Evolutionary conservation across 108 stramenopile species (phyloP).

Genomic region (Cyclotella distinguenda): DNA sequence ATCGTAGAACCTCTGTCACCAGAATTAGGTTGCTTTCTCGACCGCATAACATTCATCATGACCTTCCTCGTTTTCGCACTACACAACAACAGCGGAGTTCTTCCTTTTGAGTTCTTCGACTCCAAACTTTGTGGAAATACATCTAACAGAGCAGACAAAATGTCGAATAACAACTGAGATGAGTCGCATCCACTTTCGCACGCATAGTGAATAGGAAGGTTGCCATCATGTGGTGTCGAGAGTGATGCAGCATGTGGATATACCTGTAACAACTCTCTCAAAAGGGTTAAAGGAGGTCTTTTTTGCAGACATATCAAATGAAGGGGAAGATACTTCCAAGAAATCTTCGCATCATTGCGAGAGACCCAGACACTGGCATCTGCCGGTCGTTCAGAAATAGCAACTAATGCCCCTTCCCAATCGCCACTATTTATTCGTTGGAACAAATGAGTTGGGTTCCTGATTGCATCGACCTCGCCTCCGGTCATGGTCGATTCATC

Average conservation of each 20-base stretch:
- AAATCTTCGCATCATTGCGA: constrained; percentile 15
- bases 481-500: neutral
- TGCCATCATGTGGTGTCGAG: constrained; percentile 47
- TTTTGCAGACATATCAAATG: constrained; percentile 52
- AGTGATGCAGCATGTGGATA: constrained; percentile 44
- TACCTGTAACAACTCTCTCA: constrained; percentile 26
- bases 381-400: constrained; percentile 17
- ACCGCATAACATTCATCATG: constrained; percentile 34
- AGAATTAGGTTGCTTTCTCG: constrained; percentile 17
- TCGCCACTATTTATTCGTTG: constrained; percentile 50
- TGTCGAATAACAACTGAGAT: constrained; percentile 13
- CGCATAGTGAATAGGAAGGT: constrained; percentile 51
- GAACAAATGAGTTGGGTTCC: constrained; percentile 52
- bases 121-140: constrained; percentile 37
- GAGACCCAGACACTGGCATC: constrained; percentile 51
- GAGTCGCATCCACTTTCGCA: constrained; percentile 49
- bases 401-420: constrained; percentile 38
- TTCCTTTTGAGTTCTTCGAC: constrained; percentile 28
- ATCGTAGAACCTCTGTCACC: neutral
- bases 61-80: constrained; percentile 38
- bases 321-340: constrained; percentile 54
- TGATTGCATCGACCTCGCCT: constrained; percentile 43
- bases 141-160: constrained; percentile 33
- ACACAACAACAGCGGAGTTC: constrained; percentile 38
- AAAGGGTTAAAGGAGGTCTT: constrained; percentile 35